Evolutionary conservation across 371 early-diverging fungal species (phyloP).

Genomic region (Blakeslea trispora): DNA sequence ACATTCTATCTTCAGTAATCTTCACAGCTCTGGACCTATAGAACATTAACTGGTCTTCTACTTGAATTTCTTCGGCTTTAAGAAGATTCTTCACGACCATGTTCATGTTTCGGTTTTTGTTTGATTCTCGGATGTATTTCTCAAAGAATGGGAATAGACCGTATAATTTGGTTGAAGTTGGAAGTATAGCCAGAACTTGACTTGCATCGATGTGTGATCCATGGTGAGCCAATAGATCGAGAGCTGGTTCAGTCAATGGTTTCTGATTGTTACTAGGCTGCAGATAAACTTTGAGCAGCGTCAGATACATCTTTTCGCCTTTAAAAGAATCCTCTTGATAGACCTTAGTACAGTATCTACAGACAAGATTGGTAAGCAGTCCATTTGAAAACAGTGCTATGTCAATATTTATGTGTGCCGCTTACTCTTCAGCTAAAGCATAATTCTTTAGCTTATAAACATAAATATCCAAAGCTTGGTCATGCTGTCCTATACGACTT

Average conservation of each 20-base stretch:
- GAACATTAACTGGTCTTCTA: constrained; percentile 69
- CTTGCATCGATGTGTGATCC: constrained; percentile 72
- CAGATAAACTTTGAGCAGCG: constrained; percentile 65
- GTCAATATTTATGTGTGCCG: neutral
- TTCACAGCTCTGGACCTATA: constrained; percentile 68
- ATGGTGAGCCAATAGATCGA: constrained; percentile 66
- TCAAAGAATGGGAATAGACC: constrained; percentile 68
- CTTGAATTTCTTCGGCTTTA: constrained; percentile 72
- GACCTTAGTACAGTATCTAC: constrained; percentile 74
- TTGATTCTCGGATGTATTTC: constrained; percentile 68
- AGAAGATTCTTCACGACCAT: constrained; percentile 70
- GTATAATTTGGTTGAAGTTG: constrained; percentile 52
- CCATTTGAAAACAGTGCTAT: neutral
- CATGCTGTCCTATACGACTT: constrained; percentile 82
- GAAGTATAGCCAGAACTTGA: constrained; percentile 57
- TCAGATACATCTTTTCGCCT: constrained; percentile 66
- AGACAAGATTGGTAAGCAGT: neutral
- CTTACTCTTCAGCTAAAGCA: constrained; percentile 77
- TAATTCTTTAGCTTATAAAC: constrained; percentile 77
- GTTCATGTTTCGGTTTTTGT: constrained; percentile 64
- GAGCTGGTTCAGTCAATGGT: constrained; percentile 61
- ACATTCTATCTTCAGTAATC: constrained; percentile 80
- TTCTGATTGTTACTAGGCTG: constrained; percentile 55
- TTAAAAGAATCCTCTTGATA: constrained; percentile 56
- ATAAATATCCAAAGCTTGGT: constrained; percentile 83